Conservation (phyloP, 228 moss, liverwort and hornwort species). For the Sphagnum fallax region DNA sequence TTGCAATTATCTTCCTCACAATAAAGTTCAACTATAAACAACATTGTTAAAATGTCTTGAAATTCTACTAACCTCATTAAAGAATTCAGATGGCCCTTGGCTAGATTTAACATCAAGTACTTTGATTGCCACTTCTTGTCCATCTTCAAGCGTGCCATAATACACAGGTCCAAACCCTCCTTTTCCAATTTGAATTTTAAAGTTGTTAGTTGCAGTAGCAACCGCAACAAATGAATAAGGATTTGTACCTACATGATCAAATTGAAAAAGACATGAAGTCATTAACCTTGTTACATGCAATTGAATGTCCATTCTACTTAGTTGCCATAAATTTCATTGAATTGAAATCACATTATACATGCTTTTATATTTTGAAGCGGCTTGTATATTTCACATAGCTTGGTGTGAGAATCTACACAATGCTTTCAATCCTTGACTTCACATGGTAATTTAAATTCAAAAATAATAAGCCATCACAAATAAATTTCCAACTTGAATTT, state of each 20-base stretch:
- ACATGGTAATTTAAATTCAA: not conserved
- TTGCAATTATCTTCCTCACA: too few species aligned
- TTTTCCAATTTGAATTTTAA: constrained; percentile 14
- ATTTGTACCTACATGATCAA: not conserved
- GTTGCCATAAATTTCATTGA: too few species aligned
- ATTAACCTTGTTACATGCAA: too few species aligned
- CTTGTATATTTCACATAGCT: not conserved
- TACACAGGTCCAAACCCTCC: constrained; percentile 32
- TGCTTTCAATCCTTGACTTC: not conserved
- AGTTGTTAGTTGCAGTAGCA: constrained; percentile 22
- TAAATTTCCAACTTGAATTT: too few species aligned
- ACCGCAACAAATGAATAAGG: constrained; percentile 11
- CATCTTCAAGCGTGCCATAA: constrained; percentile 20
- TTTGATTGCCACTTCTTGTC: constrained; percentile 35
- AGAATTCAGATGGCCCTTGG: constrained; percentile 18
- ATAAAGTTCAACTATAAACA: too few species aligned
- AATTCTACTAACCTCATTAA: constrained; percentile 14
- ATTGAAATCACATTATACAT: too few species aligned
- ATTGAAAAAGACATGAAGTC: too few species aligned
- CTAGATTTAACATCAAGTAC: constrained; percentile 5
- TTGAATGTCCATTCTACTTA: too few species aligned
- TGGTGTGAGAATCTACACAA: not conserved
- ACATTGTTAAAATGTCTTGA: too few species aligned
- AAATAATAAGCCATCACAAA: too few species aligned
- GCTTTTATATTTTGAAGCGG: not conserved